Conservation (phyloP, 2,329 filamentous ascomycete species). For the Aspergillus sp. region DNA sequence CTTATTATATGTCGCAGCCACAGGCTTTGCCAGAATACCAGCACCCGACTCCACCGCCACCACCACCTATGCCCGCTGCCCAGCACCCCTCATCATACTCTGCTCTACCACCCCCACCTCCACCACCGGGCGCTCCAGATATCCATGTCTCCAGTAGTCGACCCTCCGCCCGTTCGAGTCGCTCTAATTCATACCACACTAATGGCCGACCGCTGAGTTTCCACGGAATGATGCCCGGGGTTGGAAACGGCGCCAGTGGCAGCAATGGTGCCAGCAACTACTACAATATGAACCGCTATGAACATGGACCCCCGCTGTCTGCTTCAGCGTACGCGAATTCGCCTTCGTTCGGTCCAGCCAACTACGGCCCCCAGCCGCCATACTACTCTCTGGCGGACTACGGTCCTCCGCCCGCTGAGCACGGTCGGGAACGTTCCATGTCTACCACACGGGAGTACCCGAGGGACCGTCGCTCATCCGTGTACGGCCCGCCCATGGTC, state of each 20-base stretch:
- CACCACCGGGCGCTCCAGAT: conserved; percentile 15
- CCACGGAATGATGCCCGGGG: conserved; percentile 29
- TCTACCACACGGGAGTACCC: conserved; percentile 29
- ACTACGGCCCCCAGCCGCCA: conserved; percentile 22
- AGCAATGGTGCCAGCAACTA: conserved; percentile 22
- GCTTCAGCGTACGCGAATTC: conserved; percentile 30
- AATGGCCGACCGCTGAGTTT: conserved; percentile 33
- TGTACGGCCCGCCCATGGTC: conserved; percentile 29
- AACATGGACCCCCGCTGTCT: conserved; percentile 32
- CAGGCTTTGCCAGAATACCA: conserved; percentile 22
- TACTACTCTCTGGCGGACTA: conserved; percentile 25
- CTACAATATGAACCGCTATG: conserved; percentile 21
- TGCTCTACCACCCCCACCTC: conserved; percentile 12
- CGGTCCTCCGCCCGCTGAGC: conserved; percentile 20
- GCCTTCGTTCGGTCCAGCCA: conserved; percentile 24
- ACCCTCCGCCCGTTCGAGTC: conserved; percentile 20
- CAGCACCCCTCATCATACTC: conserved; percentile 15
- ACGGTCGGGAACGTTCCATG: conserved; percentile 22
- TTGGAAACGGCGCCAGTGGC: conserved; percentile 25
- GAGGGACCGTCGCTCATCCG: conserved; percentile 24
- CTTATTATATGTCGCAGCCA: conserved; percentile 27
- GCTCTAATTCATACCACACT: conserved; percentile 32
- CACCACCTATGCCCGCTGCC: conserved; percentile 20
- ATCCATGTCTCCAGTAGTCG: conserved; percentile 24
- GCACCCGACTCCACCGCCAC: conserved; percentile 13